Conservation (phyloP, 352 stramenopile genomes). For the Pythium periplocum region DNA sequence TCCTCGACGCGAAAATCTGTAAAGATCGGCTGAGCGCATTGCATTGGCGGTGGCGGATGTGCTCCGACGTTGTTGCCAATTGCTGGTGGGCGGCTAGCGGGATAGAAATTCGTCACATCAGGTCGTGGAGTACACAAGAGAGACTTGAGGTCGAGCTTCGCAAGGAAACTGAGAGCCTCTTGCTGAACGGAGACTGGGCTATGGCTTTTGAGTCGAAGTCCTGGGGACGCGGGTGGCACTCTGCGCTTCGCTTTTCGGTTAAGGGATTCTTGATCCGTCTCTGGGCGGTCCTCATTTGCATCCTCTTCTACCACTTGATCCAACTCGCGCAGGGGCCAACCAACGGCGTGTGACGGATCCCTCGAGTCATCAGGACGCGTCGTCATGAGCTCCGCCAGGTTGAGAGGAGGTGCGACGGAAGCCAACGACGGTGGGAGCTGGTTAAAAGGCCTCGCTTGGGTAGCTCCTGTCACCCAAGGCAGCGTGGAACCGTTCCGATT, state of each 20-base stretch:
- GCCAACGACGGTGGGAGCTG: neutral
- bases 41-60: neutral
- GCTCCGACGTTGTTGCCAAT: neutral
- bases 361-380: conserved; percentile 10
- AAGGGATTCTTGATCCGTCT: neutral
- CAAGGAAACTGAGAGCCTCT: conserved; percentile 49
- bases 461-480: conserved; percentile 14
- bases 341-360: too few species aligned
- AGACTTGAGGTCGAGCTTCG: conserved; percentile 57
- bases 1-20: too few species aligned
- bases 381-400: conserved; percentile 45
- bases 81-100: neutral
- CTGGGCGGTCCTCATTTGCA: conserved; percentile 11
- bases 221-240: conserved; percentile 1
- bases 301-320: conserved; percentile 22
- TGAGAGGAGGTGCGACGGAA: conserved; percentile 17
- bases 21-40: too few species aligned
- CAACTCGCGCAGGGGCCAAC: too few species aligned
- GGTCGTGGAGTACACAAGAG: conserved; percentile 53
- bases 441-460: conserved; percentile 9
- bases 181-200: conserved; percentile 19
- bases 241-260: neutral
- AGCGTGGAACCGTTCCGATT: conserved; percentile 1
- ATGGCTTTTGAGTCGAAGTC: neutral
- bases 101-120: conserved; percentile 29